A percentile compares a stretch with the other conserved stretches of the same genome.
phyloP scores from a whole-genome alignment of 768 basidiomycete species.

The Tremella mesenterica region DNA sequence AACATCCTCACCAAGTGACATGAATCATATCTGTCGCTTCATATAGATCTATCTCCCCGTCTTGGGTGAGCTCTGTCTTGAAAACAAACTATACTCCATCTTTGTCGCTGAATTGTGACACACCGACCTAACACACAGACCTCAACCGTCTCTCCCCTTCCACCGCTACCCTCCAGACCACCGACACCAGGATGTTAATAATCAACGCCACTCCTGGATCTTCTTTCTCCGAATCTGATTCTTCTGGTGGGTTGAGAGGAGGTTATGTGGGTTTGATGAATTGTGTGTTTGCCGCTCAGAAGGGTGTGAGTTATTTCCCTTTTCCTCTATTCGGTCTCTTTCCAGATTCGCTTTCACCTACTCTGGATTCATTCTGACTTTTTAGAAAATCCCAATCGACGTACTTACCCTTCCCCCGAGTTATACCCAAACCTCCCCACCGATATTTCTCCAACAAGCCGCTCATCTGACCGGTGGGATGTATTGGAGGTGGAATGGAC shows the following conservation, averaged over 20 bases:
- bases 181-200: conserved; percentile 62
- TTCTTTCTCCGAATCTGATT: not conserved
- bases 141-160: not conserved
- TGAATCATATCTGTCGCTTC: no score
- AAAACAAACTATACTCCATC: no score
- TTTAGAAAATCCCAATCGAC: conserved; percentile 90
- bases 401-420: conserved; percentile 70
- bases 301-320: conserved; percentile 65
- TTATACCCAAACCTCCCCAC: conserved; percentile 59
- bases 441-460: conserved; percentile 91
- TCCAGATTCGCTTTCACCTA: not conserved
- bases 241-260: conserved; percentile 19
- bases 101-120: no score
- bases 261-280: conserved; percentile 99
- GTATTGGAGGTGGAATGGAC: conserved; percentile 57
- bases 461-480: conserved; percentile 90
- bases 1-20: no score
- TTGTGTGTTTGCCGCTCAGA: conserved; percentile 96
- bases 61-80: no score
- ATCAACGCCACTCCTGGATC: conserved; percentile 79
- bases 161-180: conserved; percentile 26
- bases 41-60: no score
- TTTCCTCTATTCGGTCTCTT: no score
- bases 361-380: not conserved
- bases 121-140: not conserved